phyloP scores from a whole-genome alignment of 805 yeast genomes.

The Zygosaccharomyces kombuchaensis region DNA sequence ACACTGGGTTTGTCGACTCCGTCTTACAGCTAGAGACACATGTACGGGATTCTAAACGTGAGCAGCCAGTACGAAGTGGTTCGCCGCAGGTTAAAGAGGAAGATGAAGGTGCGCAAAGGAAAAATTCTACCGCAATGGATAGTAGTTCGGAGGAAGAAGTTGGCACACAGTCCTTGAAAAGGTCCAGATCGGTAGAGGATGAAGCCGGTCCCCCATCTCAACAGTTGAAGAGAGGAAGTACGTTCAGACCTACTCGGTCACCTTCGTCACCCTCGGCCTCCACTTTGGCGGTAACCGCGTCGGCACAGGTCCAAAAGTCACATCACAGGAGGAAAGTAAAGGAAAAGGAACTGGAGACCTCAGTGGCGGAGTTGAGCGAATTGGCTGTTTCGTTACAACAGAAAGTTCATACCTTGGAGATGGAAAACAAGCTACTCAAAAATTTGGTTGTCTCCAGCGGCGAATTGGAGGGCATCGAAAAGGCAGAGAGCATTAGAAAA shows the following conservation, averaged over 20 bases:
- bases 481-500: conserved; percentile 49
- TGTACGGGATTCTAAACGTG: not conserved
- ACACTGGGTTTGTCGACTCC: conserved; percentile 1
- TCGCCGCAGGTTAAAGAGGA: not conserved
- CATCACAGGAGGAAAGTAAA: conserved; percentile 71
- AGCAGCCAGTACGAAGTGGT: not conserved
- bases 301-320: conserved; percentile 11
- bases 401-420: conserved; percentile 77
- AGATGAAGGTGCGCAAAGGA: not conserved
- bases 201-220: not conserved
- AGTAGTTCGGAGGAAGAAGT: not conserved
- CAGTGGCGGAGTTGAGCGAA: conserved; percentile 67
- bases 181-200: not conserved
- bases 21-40: conserved; percentile 1
- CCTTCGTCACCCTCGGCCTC: not conserved
- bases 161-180: not conserved
- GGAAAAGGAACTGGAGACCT: conserved; percentile 86
- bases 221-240: conserved; percentile 2
- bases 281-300: not conserved
- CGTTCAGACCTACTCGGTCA: not conserved
- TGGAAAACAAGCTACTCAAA: conserved; percentile 85
- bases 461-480: conserved; percentile 47
- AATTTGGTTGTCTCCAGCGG: conserved; percentile 81
- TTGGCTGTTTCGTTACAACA: conserved; percentile 61
- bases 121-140: not conserved